Conservation (phyloP, 495 filamentous ascomycete species). For the Lichina pygmaea region DNA sequence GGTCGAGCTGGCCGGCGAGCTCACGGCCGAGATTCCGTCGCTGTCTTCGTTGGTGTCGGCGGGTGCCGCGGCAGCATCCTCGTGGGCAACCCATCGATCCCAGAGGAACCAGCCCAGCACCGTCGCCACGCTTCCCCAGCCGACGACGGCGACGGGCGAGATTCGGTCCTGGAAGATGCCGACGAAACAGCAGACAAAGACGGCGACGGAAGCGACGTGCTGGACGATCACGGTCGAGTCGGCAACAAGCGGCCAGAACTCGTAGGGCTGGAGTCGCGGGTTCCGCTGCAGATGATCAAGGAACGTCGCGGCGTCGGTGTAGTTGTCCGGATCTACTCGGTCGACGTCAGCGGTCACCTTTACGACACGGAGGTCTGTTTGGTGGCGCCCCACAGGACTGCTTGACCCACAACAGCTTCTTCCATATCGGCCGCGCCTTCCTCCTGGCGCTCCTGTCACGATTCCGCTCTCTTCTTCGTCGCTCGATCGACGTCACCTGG, state of each 20-base stretch:
- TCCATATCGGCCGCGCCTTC: conserved; percentile 46
- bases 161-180: conserved; percentile 69
- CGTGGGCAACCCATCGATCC: conserved; percentile 60
- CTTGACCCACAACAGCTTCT: conserved; percentile 94
- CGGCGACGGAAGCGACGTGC: conserved; percentile 77
- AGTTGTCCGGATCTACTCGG: conserved; percentile 71
- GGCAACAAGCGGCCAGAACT: conserved; percentile 90
- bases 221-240: conserved; percentile 94
- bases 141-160: conserved; percentile 63
- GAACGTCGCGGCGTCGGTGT: conserved; percentile 88
- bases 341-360: neutral
- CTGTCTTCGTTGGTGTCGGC: conserved; percentile 15
- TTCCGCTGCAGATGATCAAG: conserved; percentile 91
- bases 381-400: conserved; percentile 44
- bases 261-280: conserved; percentile 77
- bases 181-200: conserved; percentile 83
- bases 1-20: conserved; percentile 8
- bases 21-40: conserved; percentile 12
- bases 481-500: neutral
- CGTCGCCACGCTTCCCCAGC: conserved; percentile 57
- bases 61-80: conserved; percentile 15
- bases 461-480: conserved; percentile 22
- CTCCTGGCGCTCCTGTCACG: conserved; percentile 28
- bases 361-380: neutral
- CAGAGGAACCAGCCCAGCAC: conserved; percentile 73